phyloP scores from a whole-genome alignment of 257 asterid genomes.

The Euphrasia confusa region DNA sequence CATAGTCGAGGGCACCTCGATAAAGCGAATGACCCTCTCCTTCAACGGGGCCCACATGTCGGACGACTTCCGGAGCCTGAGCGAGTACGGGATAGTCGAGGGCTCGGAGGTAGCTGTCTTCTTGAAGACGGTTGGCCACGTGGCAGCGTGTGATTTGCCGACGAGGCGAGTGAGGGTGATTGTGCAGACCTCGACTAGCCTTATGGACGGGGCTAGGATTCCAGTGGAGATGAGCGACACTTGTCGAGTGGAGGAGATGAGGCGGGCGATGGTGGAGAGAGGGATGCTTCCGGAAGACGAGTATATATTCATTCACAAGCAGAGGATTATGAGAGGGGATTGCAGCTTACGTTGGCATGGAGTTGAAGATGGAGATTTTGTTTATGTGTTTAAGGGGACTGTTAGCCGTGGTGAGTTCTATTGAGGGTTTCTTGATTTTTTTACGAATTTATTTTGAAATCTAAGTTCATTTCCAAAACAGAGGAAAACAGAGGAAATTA shows the following conservation, averaged over 20 bases:
- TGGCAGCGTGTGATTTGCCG: constrained; percentile 31
- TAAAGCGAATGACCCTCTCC: constrained; percentile 42
- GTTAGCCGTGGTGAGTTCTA: constrained; percentile 26
- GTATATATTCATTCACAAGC: constrained; percentile 67
- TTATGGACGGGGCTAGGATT: constrained; percentile 44
- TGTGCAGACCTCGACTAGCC: constrained; percentile 51
- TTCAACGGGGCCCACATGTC: constrained; percentile 42
- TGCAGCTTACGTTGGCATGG: constrained; percentile 76
- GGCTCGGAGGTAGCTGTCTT: constrained; percentile 41
- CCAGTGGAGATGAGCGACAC: constrained; percentile 50
- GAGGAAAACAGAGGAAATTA: no score
- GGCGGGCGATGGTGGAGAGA: constrained; percentile 32
- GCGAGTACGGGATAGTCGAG: constrained; percentile 39
- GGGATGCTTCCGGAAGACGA: constrained; percentile 53
- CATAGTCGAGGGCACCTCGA: constrained; percentile 58
- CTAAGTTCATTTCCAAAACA: no score
- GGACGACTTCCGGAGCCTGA: constrained; percentile 39
- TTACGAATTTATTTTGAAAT: no score
- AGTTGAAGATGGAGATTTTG: constrained; percentile 50
- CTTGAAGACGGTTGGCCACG: constrained; percentile 26
- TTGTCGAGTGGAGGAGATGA: constrained; percentile 38
- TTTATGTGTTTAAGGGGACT: constrained; percentile 61
- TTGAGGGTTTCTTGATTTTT: no score
- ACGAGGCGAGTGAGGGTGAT: constrained; percentile 33
- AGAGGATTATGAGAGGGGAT: constrained; percentile 53